A percentile compares a stretch with the other conserved stretches of the same genome.
phyloP scores from a whole-genome alignment of 1,284 basidiomycete genomes.

The Xerocomus subilludens region DNA sequence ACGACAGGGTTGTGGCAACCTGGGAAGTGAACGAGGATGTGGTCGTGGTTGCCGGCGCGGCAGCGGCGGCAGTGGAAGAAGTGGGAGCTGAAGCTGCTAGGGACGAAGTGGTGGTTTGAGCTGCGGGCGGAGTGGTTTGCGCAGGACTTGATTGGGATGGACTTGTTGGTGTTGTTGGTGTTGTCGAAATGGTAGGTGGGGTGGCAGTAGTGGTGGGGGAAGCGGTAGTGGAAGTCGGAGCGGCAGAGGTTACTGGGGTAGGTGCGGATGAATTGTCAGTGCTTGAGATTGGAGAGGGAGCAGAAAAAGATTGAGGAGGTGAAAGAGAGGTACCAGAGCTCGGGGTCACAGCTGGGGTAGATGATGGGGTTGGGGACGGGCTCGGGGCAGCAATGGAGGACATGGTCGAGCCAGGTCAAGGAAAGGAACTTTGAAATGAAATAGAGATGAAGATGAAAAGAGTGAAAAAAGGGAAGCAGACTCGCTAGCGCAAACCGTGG shows the following conservation, averaged over 20 bases:
- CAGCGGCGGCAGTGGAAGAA: not conserved
- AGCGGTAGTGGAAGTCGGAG: not conserved
- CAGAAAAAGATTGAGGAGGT: conserved; percentile 20
- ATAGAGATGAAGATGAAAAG: not conserved
- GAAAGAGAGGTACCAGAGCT: conserved; percentile 40
- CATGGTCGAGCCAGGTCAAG: conserved; percentile 34
- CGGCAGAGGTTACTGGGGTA: conserved; percentile 16
- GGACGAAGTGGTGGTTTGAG: not conserved
- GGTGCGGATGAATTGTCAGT: conserved; percentile 34
- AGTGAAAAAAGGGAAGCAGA: conserved; percentile 3
- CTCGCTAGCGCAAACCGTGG: not conserved
- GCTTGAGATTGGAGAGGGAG: conserved; percentile 9
- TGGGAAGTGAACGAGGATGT: conserved; percentile 30
- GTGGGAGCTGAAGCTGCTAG: not conserved
- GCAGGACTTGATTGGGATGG: conserved; percentile 22
- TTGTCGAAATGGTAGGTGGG: conserved; percentile 13
- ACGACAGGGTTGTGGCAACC: conserved; percentile 38
- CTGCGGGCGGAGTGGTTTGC: conserved; percentile 7
- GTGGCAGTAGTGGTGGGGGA: not conserved
- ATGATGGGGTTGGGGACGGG: conserved; percentile 2
- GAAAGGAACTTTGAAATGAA: not conserved
- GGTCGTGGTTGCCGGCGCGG: conserved; percentile 1
- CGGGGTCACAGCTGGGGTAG: conserved; percentile 12
- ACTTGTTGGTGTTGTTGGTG: conserved; percentile 11
- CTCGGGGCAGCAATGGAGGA: conserved; percentile 29